Percentiles rank a stretch among this genome's conserved stretches.
Evolutionary conservation across 140 eudicot species (phyloP).

Genomic region (Cichorium intybus): DNA sequence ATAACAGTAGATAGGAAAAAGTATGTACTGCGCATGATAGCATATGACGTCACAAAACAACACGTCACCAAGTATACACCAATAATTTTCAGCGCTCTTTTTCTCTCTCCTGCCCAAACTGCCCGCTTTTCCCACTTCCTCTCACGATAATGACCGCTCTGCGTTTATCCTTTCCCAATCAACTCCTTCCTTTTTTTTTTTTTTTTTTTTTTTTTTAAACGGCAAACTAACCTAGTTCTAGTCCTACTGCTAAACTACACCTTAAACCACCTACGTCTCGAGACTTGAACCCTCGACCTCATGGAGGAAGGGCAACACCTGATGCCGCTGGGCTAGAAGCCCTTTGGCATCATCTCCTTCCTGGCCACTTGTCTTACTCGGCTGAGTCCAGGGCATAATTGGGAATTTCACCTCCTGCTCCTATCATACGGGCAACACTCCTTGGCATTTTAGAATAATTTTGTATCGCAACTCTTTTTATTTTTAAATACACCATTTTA

Average conservation of each 20-base stretch:
- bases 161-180: background rate
- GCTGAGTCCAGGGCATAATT: slow-evolving; percentile 8
- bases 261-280: too few relatives aligned
- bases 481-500: too few relatives aligned
- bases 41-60: slow-evolving; percentile 10
- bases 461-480: background rate
- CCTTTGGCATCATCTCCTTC: slow-evolving; percentile 4
- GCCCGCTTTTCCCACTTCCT: slow-evolving; percentile 45
- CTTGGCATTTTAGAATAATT: background rate
- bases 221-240: too few relatives aligned
- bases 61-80: slow-evolving; percentile 15
- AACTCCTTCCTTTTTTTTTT: slow-evolving; percentile 2
- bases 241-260: too few relatives aligned
- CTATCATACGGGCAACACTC: slow-evolving; percentile 44
- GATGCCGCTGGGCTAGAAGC: too few relatives aligned
- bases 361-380: background rate
- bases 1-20: background rate
- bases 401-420: background rate
- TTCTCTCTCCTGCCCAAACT: slow-evolving; percentile 45
- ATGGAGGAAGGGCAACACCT: too few relatives aligned
- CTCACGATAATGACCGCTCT: slow-evolving; percentile 32
- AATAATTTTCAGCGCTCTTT: background rate
- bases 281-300: too few relatives aligned
- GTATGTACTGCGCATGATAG: slow-evolving; percentile 6
- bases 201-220: too few relatives aligned